phyloP scores from a whole-genome alignment of 1,139 yeast species.

The Pichiaceae sp. region DNA sequence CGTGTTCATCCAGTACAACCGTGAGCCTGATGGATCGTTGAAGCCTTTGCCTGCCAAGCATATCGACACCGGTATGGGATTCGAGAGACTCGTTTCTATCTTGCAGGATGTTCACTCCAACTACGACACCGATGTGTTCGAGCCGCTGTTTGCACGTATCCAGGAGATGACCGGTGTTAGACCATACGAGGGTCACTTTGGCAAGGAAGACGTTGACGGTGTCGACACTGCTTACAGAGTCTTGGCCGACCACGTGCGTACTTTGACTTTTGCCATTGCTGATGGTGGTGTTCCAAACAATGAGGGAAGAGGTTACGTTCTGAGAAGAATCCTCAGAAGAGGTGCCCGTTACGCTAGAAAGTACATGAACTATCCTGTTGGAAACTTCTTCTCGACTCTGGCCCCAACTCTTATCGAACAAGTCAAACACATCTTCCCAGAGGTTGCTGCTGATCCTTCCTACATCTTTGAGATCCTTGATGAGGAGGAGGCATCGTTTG shows the following conservation, averaged over 20 bases:
- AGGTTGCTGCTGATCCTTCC: conserved; percentile 59
- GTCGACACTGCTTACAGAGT: conserved; percentile 97
- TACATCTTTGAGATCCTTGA: conserved; percentile 84
- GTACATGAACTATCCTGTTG: conserved; percentile 92
- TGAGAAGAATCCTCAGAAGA: conserved; percentile 94
- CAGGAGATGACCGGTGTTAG: conserved; percentile 91
- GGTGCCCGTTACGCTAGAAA: conserved; percentile 97
- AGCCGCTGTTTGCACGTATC: conserved; percentile 75
- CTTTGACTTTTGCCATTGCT: conserved; percentile 88
- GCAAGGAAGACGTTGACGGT: conserved; percentile 86
- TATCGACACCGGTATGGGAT: conserved; percentile 97
- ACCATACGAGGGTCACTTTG: conserved; percentile 87
- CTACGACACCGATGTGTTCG: conserved; percentile 95
- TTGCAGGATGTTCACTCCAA: conserved; percentile 86
- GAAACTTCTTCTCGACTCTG: conserved; percentile 82
- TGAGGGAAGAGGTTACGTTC: conserved; percentile 97
- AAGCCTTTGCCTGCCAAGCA: conserved; percentile 86
- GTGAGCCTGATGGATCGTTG: conserved; percentile 82
- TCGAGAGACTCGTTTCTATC: conserved; percentile 91
- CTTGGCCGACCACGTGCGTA: conserved; percentile 96
- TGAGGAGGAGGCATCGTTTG: conserved; percentile 92
- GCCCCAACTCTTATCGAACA: conserved; percentile 92
- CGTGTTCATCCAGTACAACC: conserved; percentile 92
- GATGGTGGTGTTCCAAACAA: conserved; percentile 99
- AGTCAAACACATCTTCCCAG: conserved; percentile 86